Base-by-base conservation (phyloP, 495 filamentous ascomycete species). In the Pyrenopolyporus hunteri region DNA sequence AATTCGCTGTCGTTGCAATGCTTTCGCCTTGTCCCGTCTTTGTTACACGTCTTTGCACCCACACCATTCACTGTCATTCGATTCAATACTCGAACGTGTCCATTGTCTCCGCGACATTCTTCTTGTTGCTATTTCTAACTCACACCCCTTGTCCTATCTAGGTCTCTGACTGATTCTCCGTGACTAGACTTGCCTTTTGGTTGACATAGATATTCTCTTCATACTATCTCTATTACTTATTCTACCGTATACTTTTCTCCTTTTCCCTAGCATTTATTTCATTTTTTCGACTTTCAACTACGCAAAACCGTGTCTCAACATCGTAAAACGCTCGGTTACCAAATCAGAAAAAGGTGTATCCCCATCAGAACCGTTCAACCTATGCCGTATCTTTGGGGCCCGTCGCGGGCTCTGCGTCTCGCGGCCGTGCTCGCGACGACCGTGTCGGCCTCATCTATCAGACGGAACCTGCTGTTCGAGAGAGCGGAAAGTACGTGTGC, bases 401-500 rank as follows among this genome's bases (percentile, higher is more conserved):
- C 63, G 22, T 8, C 46, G 37, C 40, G 66, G 63, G 63, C 62
- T 53, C 29, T 70, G 25, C 63, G 66, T 37, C 70, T 78, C 49
- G 63, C 64, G 28, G 73, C 67, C 22, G 39, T 69, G 49, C 49
- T 64, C 26, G 66, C 72, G 14, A 64, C 69, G 29, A 60, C 66
- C 9, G 56, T 69, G 1, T 72, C 71, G 14, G 69, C 72, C 31
- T 35, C 69, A 47, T 44, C 48, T 10, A 61, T 77, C 16, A 64
- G 70, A 20, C 46, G 68, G 11, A 61, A 53, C 57, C 22, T 64
- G 9, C 28, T 80, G 25, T 67, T 78, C 63, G 45, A 37, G 29
- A 72, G 76, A 37, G 74, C 56, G 0, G 56, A 73, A 6, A 62
- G 64, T 19, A 68, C 71, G 1, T 71, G 73, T 32, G 63, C 70